phyloP scores from a whole-genome alignment of 1,139 yeast genomes.

The Suhomyces taliae region DNA sequence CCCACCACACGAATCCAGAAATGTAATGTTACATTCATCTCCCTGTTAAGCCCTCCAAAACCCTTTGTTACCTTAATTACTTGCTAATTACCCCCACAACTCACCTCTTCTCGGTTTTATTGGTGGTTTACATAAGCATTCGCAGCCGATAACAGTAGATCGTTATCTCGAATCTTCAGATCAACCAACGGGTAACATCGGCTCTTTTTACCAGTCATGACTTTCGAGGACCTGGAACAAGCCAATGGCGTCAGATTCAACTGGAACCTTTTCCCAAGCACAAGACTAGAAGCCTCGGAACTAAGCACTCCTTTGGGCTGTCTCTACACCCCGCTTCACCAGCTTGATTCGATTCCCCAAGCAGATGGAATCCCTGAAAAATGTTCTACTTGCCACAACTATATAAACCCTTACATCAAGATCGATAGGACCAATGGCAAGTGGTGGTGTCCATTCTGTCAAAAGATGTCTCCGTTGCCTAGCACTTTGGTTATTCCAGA shows the following conservation, averaged over 20 bases:
- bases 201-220: slow-evolving; percentile 23
- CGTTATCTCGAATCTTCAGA: not conserved
- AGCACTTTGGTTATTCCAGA: slow-evolving; percentile 19
- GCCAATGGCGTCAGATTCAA: slow-evolving; percentile 53
- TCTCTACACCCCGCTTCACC: slow-evolving; percentile 31
- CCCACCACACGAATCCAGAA: no score
- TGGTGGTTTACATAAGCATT: not conserved
- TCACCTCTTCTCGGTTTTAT: no score
- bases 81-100: no score
- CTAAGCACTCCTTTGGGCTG: slow-evolving; percentile 42
- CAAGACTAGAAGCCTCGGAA: slow-evolving; percentile 36
- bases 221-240: slow-evolving; percentile 51
- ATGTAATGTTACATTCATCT: no score
- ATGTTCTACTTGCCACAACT: slow-evolving; percentile 31
- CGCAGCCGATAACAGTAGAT: not conserved
- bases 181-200: not conserved
- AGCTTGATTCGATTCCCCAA: slow-evolving; percentile 4
- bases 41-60: no score
- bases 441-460: slow-evolving; percentile 47
- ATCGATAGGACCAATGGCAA: slow-evolving; percentile 31
- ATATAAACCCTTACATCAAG: slow-evolving; percentile 31
- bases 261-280: slow-evolving; percentile 55
- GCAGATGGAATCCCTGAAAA: slow-evolving; percentile 15
- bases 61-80: no score
- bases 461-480: slow-evolving; percentile 25